Base-by-base conservation (phyloP, 345 rosid genomes). In the Erysimum cheiranthoides region DNA sequence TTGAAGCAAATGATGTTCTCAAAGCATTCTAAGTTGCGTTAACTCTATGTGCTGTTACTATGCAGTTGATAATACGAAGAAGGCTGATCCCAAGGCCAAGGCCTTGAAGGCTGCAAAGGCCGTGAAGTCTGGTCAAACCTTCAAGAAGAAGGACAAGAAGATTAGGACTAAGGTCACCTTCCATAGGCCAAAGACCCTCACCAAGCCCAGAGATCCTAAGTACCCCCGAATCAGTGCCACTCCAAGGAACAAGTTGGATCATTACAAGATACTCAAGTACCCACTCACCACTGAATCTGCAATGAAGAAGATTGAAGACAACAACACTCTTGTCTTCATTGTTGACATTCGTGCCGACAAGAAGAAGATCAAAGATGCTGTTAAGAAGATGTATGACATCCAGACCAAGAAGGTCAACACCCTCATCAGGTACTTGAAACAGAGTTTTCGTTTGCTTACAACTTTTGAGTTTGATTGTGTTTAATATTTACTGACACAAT, bases 221-320 rank as follows among this genome's bases (percentile, higher is more conserved):
- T 92, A 92, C 60, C 87, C 89, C 8, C 86, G 91, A 52, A 79
- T 86, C 57, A 89, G 97, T 45, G 99, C 96, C n/a, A 74, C 96
- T 3, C 89, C 90, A 0, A 92, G 99, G 83, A 89, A 95, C 80
- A 95, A 95, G 88, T 85, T 95, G 4, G 99, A 92, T 38, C 97
- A 92, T 3, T 95, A 92, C 80, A 91, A 85, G 80, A 95, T 95
- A 66, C 88, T 95, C 65, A 90, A 95, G 80, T 90, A 76, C 69
- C 99, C 97, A 9, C 91, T 95, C 73, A 95, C 97, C 13, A 95
- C 99, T 0, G 97, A 94, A 73, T 88, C 93, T 1, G 97, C 99
- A 0, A 95, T 95, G 97, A 92, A 92, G 78, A 95, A 92, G 84
- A 95, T 92, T 58, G 97, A 95, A 40, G 97, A 95, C 68, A 92